Conservation (phyloP, 2,329 filamentous ascomycete species). For the Nakataea oryzae region DNA sequence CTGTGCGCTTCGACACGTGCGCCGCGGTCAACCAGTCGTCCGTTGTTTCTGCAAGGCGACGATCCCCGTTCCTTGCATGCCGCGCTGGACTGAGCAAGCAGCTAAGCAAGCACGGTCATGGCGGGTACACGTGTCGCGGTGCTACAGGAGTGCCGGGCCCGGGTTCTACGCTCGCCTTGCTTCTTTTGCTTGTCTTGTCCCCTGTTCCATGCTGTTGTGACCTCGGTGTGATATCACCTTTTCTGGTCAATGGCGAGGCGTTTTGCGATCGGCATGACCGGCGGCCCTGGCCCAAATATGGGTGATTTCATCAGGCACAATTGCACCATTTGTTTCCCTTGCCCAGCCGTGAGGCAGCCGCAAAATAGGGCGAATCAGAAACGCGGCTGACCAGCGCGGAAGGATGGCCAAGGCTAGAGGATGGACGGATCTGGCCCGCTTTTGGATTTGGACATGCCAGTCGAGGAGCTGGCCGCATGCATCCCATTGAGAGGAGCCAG, state of each 20-base stretch:
- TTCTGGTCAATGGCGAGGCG: neutral
- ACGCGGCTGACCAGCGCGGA: neutral
- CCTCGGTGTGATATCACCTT: too few species aligned
- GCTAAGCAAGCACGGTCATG: neutral
- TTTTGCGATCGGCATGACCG: neutral
- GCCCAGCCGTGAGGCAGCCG: neutral
- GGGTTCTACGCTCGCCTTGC: too few species aligned
- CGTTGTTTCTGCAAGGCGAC: neutral
- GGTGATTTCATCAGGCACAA: neutral
- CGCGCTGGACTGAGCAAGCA: neutral
- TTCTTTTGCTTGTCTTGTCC: too few species aligned
- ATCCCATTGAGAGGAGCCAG: too few species aligned
- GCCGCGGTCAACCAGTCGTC: neutral
- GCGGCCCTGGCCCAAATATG: neutral
- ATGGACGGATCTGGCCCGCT: neutral
- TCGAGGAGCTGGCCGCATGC: too few species aligned
- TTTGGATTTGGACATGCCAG: neutral
- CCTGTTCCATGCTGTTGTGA: neutral
- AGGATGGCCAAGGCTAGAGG: neutral
- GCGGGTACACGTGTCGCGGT: neutral
- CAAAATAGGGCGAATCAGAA: neutral
- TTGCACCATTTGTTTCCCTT: neutral
- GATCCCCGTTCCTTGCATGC: neutral
- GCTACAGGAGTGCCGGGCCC: neutral
- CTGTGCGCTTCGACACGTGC: neutral